These are phyloP conservation scores for Leccinum uliginosum DNA, from an alignment of 768 basidiomycete species.

Conservation along the genomic window DNA sequence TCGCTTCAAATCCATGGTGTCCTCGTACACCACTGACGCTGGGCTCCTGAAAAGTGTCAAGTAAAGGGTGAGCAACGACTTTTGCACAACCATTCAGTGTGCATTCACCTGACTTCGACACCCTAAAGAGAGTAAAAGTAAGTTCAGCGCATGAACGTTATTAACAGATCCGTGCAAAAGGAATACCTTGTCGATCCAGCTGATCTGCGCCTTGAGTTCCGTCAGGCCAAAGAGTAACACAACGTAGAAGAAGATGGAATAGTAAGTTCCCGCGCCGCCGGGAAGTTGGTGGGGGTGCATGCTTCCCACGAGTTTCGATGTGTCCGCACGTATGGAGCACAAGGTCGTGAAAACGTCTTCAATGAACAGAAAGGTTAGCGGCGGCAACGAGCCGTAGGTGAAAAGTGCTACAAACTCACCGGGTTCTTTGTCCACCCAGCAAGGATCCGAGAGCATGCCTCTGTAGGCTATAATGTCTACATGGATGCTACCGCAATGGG, in stretches of 20 bases:
- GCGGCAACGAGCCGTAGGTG: neutral
- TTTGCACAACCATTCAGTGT: neutral
- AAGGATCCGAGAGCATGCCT: neutral
- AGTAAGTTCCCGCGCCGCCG: constrained; percentile 7
- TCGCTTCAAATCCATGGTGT: constrained; percentile 5
- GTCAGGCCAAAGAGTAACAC: constrained; percentile 50
- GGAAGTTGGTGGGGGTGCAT: constrained; percentile 12
- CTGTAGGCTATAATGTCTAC: constrained; percentile 16
- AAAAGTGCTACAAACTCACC: neutral
- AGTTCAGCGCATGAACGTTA: neutral
- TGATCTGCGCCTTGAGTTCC: constrained; percentile 49
- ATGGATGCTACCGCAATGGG: constrained; percentile 10
- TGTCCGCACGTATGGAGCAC: constrained; percentile 10
- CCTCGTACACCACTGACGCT: constrained; percentile 25
- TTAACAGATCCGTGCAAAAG: neutral
- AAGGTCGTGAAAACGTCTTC: constrained; percentile 9
- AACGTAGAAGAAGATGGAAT: constrained; percentile 24
- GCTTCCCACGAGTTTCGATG: constrained; percentile 6
- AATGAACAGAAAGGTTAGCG: neutral
- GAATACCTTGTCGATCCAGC: constrained; percentile 40
- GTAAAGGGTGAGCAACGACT: neutral
- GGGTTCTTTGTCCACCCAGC: constrained; percentile 7
- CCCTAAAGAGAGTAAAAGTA: constrained; percentile 22
- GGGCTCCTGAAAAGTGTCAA: constrained; percentile 18
- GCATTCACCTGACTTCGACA: constrained; percentile 31